Evolutionary conservation across 352 stramenopile species (phyloP), one percentile per base, ranked within the genome.

Genomic region (Globisporangium radiosum): DNA sequence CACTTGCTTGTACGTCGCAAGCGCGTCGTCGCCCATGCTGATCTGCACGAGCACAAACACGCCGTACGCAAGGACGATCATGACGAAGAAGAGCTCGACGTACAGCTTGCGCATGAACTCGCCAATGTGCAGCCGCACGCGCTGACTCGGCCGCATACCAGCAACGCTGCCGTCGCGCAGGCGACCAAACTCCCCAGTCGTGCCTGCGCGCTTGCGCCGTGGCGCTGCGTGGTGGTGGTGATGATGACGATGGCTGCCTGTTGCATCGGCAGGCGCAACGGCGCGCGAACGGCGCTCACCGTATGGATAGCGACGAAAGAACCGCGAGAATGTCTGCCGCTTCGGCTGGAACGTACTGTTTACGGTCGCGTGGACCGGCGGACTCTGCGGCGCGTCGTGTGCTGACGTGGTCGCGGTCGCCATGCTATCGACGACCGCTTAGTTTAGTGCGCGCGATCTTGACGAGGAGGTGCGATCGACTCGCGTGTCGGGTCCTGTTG

Each of bases 81-180:
- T 89, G 43, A 92, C 82, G 64, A 95, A 95, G 59, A 95, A 95
- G 33, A 94, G 61, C 64, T 95, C 82, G 33, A 95, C 86, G 63
- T 85, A 86, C 4, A 95, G 69, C 59, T 87, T 71, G 37, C 78
- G 78, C 80, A 95, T 91, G 61, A 92, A 93, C 56, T 89, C 77
- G 57, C 84, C 84, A 5, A 95, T 72, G 7, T 60, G 43, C 14
- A 88, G 55, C 0, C 82, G 80, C 4, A 84, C 43, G 33, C 71
- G 76, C 50, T 90, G 71, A 53, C 78, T 52, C 0, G 65, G 47
- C 13, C 68, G 68, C 42, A 86, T 7, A 9, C 69, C 62, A 10
- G 62, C 43, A 9, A 72, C 62, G 43, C 58, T 68, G 48, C 70
- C 75, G 44, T 80, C 66, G 36, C 68, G 63, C 37, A 66, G 57